phyloP scores from a whole-genome alignment of 2,329 filamentous ascomycete species.

The Phialophora verrucosa region DNA sequence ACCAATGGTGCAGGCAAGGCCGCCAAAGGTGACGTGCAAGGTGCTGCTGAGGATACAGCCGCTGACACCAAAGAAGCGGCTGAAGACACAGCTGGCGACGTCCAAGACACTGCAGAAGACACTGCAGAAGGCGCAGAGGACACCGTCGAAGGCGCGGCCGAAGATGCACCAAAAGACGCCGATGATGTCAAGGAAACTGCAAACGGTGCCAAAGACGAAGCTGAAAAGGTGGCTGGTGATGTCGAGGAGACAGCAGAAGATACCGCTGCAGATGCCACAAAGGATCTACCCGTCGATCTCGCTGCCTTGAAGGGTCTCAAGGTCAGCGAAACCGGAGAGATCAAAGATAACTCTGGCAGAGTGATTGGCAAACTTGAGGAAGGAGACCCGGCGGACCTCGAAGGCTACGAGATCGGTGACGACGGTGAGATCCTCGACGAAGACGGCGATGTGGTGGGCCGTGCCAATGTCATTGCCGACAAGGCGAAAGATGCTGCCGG shows the following conservation, averaged over 20 bases:
- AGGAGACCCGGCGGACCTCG: conserved; percentile 50
- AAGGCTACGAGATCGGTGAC: conserved; percentile 50
- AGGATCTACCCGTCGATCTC: conserved; percentile 43
- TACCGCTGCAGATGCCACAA: conserved; percentile 26
- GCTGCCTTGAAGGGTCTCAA: conserved; percentile 49
- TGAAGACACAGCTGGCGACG: conserved; percentile 33
- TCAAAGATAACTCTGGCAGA: conserved; percentile 46
- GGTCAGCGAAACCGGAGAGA: conserved; percentile 47
- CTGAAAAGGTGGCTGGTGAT: conserved; percentile 28
- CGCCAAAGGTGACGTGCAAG: conserved; percentile 35
- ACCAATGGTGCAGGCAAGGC: conserved; percentile 39
- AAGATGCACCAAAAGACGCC: conserved; percentile 27
- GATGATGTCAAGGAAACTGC: conserved; percentile 44
- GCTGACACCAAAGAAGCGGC: conserved; percentile 41
- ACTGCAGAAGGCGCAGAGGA: conserved; percentile 26
- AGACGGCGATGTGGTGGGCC: conserved; percentile 46
- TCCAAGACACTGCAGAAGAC: conserved; percentile 28
- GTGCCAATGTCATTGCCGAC: conserved; percentile 43
- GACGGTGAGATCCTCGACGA: conserved; percentile 43
- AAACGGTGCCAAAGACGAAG: conserved; percentile 57
- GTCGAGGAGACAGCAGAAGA: conserved; percentile 32
- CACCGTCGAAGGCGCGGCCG: conserved; percentile 28
- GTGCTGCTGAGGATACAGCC: conserved; percentile 37
- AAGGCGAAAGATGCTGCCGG: conserved; percentile 37
- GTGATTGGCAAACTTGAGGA: conserved; percentile 49